Conservation (phyloP, 1,284 basidiomycete species). For the Sporisorium graminicola region DNA sequence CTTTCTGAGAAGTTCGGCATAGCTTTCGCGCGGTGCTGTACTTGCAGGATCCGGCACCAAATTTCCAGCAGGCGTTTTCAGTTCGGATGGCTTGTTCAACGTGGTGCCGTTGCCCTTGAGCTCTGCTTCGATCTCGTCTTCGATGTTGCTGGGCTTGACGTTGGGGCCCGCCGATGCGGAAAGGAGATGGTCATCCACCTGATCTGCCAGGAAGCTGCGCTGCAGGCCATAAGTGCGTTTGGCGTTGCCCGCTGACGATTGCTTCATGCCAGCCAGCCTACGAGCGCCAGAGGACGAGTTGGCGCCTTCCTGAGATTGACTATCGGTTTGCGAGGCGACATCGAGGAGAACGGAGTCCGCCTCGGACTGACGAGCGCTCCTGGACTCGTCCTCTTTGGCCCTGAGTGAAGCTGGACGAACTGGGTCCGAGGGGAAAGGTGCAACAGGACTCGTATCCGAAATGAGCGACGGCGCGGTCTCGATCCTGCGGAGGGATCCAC, state of each 20-base stretch:
- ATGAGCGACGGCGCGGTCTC: conserved; percentile 38
- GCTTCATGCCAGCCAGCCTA: conserved; percentile 48
- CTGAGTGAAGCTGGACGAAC: conserved; percentile 1
- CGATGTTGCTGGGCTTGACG: conserved; percentile 21
- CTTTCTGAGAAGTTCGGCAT: conserved; percentile 51
- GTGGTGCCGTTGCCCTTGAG: conserved; percentile 7
- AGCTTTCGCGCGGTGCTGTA: conserved; percentile 41
- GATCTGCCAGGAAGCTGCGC: conserved; percentile 50
- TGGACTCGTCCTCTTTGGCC: not conserved
- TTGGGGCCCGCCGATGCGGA: conserved; percentile 3
- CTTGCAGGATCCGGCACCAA: conserved; percentile 1
- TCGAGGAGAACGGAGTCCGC: conserved; percentile 17
- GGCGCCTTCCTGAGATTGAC: conserved; percentile 28
- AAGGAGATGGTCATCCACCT: conserved; percentile 39
- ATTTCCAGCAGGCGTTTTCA: not conserved
- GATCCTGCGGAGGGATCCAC: conserved; percentile 31
- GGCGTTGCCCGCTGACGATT: conserved; percentile 35
- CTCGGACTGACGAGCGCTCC: conserved; percentile 14
- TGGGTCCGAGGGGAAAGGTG: not conserved
- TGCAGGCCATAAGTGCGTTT: conserved; percentile 50
- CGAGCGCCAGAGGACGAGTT: conserved; percentile 15
- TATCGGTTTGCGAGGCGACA: conserved; percentile 15
- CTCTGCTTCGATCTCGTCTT: conserved; percentile 52
- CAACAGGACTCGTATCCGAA: not conserved
- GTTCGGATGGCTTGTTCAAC: not conserved